A percentile compares a stretch with the other conserved stretches of the same genome.
Evolutionary conservation across 2,329 filamentous ascomycete genomes (phyloP).

Genomic region (Hymenoscyphus scutula): DNA sequence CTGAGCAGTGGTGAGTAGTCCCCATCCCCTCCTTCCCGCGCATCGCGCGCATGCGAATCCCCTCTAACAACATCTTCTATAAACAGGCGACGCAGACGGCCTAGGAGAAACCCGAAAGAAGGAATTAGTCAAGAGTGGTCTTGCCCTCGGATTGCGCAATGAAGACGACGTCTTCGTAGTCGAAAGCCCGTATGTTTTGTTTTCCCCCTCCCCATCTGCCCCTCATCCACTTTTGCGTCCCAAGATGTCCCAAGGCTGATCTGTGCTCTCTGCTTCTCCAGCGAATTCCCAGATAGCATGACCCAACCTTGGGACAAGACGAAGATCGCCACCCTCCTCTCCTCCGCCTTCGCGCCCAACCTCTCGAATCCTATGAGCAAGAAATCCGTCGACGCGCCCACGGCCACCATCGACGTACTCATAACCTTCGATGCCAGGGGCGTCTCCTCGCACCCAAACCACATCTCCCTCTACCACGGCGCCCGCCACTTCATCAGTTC

Average conservation of each 20-base stretch:
- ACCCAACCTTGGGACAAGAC: conserved; percentile 69
- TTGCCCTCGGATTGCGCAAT: conserved; percentile 69
- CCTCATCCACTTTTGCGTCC: conserved; percentile 12
- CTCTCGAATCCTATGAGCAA: conserved; percentile 40
- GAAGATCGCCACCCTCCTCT: conserved; percentile 68
- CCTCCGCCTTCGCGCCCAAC: conserved; percentile 70
- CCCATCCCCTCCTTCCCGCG: not conserved
- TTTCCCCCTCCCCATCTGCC: conserved; percentile 12
- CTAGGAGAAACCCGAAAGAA: conserved; percentile 78
- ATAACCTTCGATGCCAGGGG: conserved; percentile 86
- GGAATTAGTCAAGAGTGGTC: conserved; percentile 78
- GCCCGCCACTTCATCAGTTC: conserved; percentile 68
- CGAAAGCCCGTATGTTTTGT: conserved; percentile 62
- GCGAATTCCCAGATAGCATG: conserved; percentile 88
- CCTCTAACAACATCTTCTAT: not conserved
- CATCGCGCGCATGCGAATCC: not conserved
- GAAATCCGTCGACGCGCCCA: conserved; percentile 39
- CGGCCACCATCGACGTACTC: conserved; percentile 53
- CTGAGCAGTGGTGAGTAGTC: conserved; percentile 72
- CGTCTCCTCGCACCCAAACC: conserved; percentile 88
- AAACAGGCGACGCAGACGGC: conserved; percentile 75
- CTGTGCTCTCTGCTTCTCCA: conserved; percentile 22
- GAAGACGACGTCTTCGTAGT: conserved; percentile 83
- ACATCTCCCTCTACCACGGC: conserved; percentile 83
- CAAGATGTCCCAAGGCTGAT: too few relatives aligned